These are phyloP conservation scores for Populus trichocarpa DNA, from an alignment of 441 rosid genomes.

Conservation along the genomic window DNA sequence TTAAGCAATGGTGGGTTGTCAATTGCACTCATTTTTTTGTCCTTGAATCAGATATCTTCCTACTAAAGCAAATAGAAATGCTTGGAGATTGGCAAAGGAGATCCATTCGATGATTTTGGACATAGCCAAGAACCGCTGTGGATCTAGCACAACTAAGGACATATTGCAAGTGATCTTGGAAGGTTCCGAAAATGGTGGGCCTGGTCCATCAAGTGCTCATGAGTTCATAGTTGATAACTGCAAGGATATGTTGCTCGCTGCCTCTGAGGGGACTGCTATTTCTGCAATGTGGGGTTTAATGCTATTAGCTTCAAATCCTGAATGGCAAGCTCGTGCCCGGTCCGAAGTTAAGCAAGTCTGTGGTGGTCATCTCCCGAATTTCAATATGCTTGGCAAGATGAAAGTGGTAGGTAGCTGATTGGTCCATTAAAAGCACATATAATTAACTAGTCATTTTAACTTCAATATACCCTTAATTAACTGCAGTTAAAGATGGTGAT, in stretches of 20 bases:
- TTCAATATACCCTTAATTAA: background rate
- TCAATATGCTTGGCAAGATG: constrained; percentile 11
- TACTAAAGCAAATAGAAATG: constrained; percentile 2
- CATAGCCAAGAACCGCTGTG: background rate
- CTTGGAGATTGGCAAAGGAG: constrained; percentile 9
- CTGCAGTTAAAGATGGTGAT: constrained; percentile 17
- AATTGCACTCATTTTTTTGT: background rate
- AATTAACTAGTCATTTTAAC: background rate
- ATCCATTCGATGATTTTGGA: constrained; percentile 3
- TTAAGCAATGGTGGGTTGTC: no score
- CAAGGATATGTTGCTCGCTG: constrained; percentile 22
- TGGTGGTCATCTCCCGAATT: constrained; percentile 6
- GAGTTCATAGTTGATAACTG: constrained; percentile 28
- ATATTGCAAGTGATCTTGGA: constrained; percentile 5
- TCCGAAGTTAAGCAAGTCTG: constrained; percentile 12
- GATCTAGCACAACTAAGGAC: background rate
- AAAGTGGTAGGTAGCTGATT: constrained; percentile 5
- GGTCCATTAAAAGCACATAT: background rate
- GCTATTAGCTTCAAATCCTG: constrained; percentile 18
- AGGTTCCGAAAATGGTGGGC: background rate
- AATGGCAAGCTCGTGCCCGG: constrained; percentile 20
- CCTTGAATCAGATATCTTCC: constrained; percentile 17
- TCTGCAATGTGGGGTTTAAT: constrained; percentile 22
- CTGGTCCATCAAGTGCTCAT: constrained; percentile 2
- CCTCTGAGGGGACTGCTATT: constrained; percentile 21